phyloP scores from a whole-genome alignment of 1,284 basidiomycete genomes.

The Somion occarium region DNA sequence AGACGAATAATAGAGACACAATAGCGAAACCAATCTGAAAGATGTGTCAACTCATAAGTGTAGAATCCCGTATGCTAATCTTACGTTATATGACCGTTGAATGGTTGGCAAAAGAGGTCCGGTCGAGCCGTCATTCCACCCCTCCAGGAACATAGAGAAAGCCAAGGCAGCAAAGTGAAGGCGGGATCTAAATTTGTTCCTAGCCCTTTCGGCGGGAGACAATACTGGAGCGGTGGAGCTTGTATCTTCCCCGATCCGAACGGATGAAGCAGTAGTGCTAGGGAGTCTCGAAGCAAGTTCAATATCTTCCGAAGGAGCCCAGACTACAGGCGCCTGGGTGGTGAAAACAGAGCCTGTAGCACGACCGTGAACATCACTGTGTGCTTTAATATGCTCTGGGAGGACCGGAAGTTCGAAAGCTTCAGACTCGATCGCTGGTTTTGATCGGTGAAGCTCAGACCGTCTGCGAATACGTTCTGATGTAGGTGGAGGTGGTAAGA shows the following conservation, averaged over 20 bases:
- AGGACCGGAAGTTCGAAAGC: slow-evolving; percentile 17
- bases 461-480: slow-evolving; percentile 1
- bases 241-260: slow-evolving; percentile 17
- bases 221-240: slow-evolving; percentile 17
- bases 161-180: slow-evolving; percentile 31
- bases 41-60: not conserved
- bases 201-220: slow-evolving; percentile 16
- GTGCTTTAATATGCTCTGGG: slow-evolving; percentile 8
- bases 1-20: slow-evolving; percentile 46
- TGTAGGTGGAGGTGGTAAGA: slow-evolving; percentile 8
- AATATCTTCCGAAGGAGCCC: slow-evolving; percentile 10
- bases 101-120: slow-evolving; percentile 55
- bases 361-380: not conserved
- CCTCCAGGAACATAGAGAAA: slow-evolving; percentile 38
- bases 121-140: slow-evolving; percentile 55
- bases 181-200: slow-evolving; percentile 15
- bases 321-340: not conserved
- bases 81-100: slow-evolving; percentile 48
- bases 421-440: slow-evolving; percentile 14
- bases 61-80: slow-evolving; percentile 7
- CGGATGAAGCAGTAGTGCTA: slow-evolving; percentile 17
- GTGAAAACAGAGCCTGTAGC: not conserved
- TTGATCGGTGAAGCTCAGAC: slow-evolving; percentile 2
- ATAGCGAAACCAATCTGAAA: slow-evolving; percentile 40
- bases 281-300: slow-evolving; percentile 20